A percentile compares a stretch with the other conserved stretches of the same genome.
Evolutionary conservation across 2,329 filamentous ascomycete genomes (phyloP).

Genomic region (Alternaria metachromatica): DNA sequence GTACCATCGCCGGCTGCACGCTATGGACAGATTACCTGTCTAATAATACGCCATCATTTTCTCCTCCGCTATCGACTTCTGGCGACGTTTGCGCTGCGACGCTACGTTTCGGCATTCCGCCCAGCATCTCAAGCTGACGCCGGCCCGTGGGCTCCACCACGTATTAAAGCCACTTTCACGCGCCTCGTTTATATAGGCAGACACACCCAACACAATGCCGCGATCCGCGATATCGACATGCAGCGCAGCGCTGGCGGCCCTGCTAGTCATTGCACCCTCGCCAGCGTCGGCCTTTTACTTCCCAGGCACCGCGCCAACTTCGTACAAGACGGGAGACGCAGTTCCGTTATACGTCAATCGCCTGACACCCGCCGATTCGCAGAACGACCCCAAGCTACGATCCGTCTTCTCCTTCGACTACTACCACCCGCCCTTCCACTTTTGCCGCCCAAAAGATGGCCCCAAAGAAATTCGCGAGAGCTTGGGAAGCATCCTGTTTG

Average conservation of each 20-base stretch:
- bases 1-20: background rate
- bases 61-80: slow-evolving; percentile 1
- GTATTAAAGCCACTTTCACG: slow-evolving; percentile 3
- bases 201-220: slow-evolving; percentile 34
- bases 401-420: slow-evolving; percentile 98
- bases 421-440: slow-evolving; percentile 86
- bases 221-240: slow-evolving; percentile 32
- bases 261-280: slow-evolving; percentile 44
- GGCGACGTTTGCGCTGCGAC: slow-evolving; percentile 11
- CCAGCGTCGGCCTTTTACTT: slow-evolving; percentile 81
- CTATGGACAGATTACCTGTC: slow-evolving; percentile 1
- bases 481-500: slow-evolving; percentile 94
- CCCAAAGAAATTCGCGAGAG: slow-evolving; percentile 84
- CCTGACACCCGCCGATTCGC: slow-evolving; percentile 82
- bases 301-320: slow-evolving; percentile 91
- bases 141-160: slow-evolving; percentile 7
- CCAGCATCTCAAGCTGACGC: slow-evolving; percentile 19
- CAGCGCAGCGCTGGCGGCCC: slow-evolving; percentile 45
- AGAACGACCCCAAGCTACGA: slow-evolving; percentile 79
- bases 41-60: background rate
- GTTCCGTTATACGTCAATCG: slow-evolving; percentile 93
- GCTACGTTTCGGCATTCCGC: slow-evolving; percentile 20
- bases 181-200: slow-evolving; percentile 3
- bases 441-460: slow-evolving; percentile 80
- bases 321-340: slow-evolving; percentile 78